Conservation (phyloP, 768 basidiomycete genomes). For the Mycena crocata region DNA sequence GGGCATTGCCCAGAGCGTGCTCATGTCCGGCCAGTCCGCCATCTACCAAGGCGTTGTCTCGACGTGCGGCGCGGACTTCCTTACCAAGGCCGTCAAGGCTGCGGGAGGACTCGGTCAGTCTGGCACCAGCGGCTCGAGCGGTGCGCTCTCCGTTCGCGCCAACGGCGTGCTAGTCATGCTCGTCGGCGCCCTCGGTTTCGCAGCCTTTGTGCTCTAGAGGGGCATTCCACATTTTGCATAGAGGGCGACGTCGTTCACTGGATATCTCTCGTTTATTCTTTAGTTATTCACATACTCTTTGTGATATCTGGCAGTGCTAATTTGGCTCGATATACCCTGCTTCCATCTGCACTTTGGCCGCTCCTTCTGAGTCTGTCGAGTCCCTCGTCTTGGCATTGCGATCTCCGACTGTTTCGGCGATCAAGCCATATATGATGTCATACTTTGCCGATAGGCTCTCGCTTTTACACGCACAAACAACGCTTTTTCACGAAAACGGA, state of each 20-base stretch:
- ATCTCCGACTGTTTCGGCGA: too few relatives aligned
- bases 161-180: constrained; percentile 44
- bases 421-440: too few relatives aligned
- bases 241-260: not conserved
- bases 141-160: constrained; percentile 33
- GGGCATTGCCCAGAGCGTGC: constrained; percentile 71
- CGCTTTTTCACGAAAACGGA: too few relatives aligned
- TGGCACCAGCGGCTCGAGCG: constrained; percentile 41
- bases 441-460: too few relatives aligned
- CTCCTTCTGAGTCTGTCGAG: too few relatives aligned
- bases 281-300: constrained; percentile 3
- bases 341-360: not conserved
- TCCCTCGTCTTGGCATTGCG: too few relatives aligned
- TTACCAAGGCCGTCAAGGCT: constrained; percentile 73
- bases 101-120: constrained; percentile 68
- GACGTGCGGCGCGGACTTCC: constrained; percentile 80
- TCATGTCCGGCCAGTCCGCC: constrained; percentile 72
- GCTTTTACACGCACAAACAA: too few relatives aligned
- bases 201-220: constrained; percentile 26
- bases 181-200: constrained; percentile 43
- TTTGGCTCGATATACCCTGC: constrained; percentile 2
- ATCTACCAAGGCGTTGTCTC: constrained; percentile 72
- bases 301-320: constrained; percentile 8
- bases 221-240: not conserved
- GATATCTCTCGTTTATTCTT: constrained; percentile 5